Evolutionary conservation across 176 grass and related monocot species (phyloP).

Genomic region (Tuctoria greenei): DNA sequence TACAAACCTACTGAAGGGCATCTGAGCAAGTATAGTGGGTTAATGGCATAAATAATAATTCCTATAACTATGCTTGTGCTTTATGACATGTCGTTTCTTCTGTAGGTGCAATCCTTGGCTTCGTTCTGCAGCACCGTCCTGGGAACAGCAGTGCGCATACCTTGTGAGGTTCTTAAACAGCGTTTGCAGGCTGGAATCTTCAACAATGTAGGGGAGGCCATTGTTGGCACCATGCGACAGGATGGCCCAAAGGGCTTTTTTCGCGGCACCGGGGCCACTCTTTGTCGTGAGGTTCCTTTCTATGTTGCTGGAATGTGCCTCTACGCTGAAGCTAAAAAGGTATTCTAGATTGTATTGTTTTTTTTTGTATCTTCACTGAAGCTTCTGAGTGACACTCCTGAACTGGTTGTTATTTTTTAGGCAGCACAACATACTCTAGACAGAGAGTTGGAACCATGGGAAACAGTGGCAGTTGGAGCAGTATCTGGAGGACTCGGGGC

Average conservation of each 20-base stretch:
- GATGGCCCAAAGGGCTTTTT: conserved; percentile 89
- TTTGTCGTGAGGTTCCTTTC: conserved; percentile 93
- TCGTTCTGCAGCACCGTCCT: conserved; percentile 96
- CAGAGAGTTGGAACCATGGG: conserved; percentile 88
- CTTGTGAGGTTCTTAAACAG: conserved; percentile 93
- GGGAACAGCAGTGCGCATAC: conserved; percentile 86
- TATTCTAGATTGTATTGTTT: conserved; percentile 20
- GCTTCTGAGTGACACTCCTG: neutral
- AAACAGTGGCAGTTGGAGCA: conserved; percentile 73
- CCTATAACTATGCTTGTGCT: neutral
- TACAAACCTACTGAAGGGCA: neutral
- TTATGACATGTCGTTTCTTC: neutral
- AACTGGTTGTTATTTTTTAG: conserved; percentile 32
- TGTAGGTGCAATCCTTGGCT: conserved; percentile 86
- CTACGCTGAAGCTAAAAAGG: conserved; percentile 97
- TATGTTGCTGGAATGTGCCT: conserved; percentile 97
- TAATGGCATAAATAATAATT: neutral
- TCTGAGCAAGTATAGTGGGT: conserved; percentile 15
- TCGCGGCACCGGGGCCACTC: conserved; percentile 90
- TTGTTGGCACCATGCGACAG: conserved; percentile 77
- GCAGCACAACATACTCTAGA: conserved; percentile 61
- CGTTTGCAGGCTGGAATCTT: conserved; percentile 89
- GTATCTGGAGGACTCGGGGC: conserved; percentile 89
- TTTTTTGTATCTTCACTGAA: neutral
- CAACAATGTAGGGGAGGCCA: conserved; percentile 92